A percentile compares a stretch with the other conserved stretches of the same genome.
Evolutionary conservation across 257 asterid species (phyloP).

Genomic region (Nicotiana noctiflora): DNA sequence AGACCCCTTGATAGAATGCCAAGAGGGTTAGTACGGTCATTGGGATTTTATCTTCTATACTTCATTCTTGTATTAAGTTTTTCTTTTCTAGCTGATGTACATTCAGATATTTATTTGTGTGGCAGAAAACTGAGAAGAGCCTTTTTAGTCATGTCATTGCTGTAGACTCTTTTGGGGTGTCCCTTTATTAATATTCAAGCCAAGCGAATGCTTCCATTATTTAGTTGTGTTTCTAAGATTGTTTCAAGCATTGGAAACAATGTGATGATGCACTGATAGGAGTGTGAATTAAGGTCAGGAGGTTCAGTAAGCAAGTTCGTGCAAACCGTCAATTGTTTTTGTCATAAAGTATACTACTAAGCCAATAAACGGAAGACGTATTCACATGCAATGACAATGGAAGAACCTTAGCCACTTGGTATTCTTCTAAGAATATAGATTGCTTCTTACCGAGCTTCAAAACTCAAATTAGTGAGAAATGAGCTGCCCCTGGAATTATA

Average conservation of each 20-base stretch:
- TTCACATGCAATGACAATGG: neutral
- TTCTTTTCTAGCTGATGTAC: neutral
- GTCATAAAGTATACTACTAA: neutral
- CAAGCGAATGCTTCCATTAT: too few relatives aligned
- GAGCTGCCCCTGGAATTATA: too few relatives aligned
- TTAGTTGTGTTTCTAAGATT: neutral
- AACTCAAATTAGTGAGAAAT: too few relatives aligned
- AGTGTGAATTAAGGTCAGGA: neutral
- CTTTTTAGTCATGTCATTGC: neutral
- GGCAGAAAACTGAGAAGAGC: neutral
- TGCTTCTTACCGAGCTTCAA: too few relatives aligned
- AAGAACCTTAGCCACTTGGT: neutral
- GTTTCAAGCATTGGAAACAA: neutral
- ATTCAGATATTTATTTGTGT: neutral
- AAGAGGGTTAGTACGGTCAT: neutral
- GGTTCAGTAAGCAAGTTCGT: neutral
- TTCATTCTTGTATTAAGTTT: neutral
- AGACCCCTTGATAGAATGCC: neutral
- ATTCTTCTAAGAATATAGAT: neutral
- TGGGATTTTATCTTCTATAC: neutral
- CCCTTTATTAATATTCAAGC: too few relatives aligned
- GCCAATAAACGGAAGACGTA: neutral
- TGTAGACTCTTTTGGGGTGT: neutral
- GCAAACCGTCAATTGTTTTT: neutral
- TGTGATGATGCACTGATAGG: too few relatives aligned